Conservation (phyloP, 768 basidiomycete species). For the Mycena latifolia region DNA sequence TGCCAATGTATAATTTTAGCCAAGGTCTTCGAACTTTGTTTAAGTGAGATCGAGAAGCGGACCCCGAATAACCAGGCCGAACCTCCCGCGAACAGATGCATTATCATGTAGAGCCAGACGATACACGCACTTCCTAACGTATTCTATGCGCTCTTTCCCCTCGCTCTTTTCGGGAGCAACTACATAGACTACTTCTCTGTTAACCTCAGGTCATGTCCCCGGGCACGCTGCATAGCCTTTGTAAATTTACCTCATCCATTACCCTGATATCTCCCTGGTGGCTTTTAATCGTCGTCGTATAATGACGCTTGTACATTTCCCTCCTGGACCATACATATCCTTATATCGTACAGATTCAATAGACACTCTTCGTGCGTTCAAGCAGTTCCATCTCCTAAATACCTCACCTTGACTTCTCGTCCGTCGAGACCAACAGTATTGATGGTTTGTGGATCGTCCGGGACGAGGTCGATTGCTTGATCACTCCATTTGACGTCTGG, state of each 20-base stretch:
- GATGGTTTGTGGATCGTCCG: conserved; percentile 84
- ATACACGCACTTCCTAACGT: conserved; percentile 13
- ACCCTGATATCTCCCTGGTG: conserved; percentile 27
- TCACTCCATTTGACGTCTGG: conserved; percentile 84
- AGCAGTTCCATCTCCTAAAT: conserved; percentile 81
- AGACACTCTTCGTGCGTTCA: conserved; percentile 47
- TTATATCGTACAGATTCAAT: conserved; percentile 26
- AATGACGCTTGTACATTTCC: conserved; percentile 34
- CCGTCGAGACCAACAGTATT: conserved; percentile 75
- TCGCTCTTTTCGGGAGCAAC: conserved; percentile 24
- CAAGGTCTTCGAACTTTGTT: conserved; percentile 88
- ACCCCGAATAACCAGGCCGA: conserved; percentile 58
- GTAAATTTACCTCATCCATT: conserved; percentile 47
- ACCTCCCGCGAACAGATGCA: conserved; percentile 59
- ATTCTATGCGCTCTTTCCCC: conserved; percentile 11
- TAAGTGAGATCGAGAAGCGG: conserved; percentile 86
- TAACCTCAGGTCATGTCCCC: conserved; percentile 15
- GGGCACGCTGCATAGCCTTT: conserved; percentile 43
- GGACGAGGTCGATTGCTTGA: conserved; percentile 92
- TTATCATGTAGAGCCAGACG: conserved; percentile 63
- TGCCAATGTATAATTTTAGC: conserved; percentile 53
- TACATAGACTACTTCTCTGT: conserved; percentile 33
- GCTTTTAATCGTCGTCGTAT: conserved; percentile 27
- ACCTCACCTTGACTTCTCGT: conserved; percentile 73
- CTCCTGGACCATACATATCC: conserved; percentile 16